Base-by-base conservation (phyloP, 1,139 yeast genomes). In the Protomyces arabidopsidicola region DNA sequence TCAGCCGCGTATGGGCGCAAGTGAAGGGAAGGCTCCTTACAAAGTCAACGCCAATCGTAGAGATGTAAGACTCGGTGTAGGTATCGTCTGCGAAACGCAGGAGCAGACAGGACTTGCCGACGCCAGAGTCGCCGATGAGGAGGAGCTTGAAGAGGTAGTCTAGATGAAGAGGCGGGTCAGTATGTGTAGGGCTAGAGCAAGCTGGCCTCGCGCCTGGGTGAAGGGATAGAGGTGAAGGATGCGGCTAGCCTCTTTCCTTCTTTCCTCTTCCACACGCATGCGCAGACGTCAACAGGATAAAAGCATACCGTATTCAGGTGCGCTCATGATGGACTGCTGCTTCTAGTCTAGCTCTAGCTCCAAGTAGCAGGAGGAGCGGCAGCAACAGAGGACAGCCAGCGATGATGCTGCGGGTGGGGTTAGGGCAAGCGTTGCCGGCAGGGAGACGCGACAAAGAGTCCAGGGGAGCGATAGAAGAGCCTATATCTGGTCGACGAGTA, bases 41-140 rank as follows among this genome's bases (percentile, higher is more conserved):
- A 81, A 93, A 93, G 75, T 93, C 98, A 63, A 93, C 98, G 65
- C 98, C 98, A 75, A 93, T 93, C 63, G 98, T 93, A 64, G 97
- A 90, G 72, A 93, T 91, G 79, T 93, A 93, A 73, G 95, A 96
- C 72, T 93, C 96, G 50, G 97, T 91, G 78, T 91, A 93, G 55
- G 97, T 90, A 78, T 93, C 96, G 76, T 93, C 98, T 63, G 98
- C 97, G 75, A 93, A 93, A 77, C 98, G 86, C 73, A 93, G 82
- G 74, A 93, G 81, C 74, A 93, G 81, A 81, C 98, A 93, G 12
- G 98, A 90, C 76, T 93, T 93, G 69, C 98, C 98, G 59, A 93
- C 98, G 71, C 98, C 98, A 64, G 98, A 90, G 78, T 93, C 97
- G 67, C 98, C 98, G 72, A 93, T 93, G 14, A 66, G 59, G 52